Conservation (phyloP, 495 filamentous ascomycete species). For the Penicillium coprophilum region DNA sequence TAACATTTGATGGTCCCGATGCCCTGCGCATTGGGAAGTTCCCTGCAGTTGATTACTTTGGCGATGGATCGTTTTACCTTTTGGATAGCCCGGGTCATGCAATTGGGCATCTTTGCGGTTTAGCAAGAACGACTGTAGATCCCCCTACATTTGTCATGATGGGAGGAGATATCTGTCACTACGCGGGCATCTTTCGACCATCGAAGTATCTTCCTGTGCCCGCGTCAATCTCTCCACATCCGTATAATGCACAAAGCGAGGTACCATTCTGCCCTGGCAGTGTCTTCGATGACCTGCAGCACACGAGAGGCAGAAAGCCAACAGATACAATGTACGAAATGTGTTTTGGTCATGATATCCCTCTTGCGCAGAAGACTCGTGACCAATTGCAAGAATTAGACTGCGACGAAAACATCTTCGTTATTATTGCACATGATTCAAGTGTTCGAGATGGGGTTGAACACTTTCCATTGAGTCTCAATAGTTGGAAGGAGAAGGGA, state of each 20-base stretch:
- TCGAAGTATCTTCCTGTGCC: conserved; percentile 36
- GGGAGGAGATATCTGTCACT: conserved; percentile 54
- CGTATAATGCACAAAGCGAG: not conserved
- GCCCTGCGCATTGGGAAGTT: conserved; percentile 33
- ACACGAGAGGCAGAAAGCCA: conserved; percentile 16
- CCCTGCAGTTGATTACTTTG: conserved; percentile 54
- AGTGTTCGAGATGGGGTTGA: conserved; percentile 45
- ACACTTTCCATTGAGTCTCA: conserved; percentile 51
- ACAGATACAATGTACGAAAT: conserved; percentile 17
- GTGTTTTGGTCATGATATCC: not conserved
- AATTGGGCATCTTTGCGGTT: conserved; percentile 42
- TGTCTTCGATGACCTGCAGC: not conserved
- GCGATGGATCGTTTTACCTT: conserved; percentile 50
- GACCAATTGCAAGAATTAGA: conserved; percentile 49
- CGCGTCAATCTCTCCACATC: conserved; percentile 1
- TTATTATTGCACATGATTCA: conserved; percentile 55
- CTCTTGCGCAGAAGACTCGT: conserved; percentile 33
- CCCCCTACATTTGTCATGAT: conserved; percentile 43
- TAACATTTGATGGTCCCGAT: not conserved
- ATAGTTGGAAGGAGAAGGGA: conserved; percentile 50
- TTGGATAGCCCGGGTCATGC: conserved; percentile 48
- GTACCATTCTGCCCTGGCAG: conserved; percentile 11
- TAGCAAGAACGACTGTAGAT: conserved; percentile 39
- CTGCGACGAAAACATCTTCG: conserved; percentile 50
- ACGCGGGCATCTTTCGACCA: conserved; percentile 54